Evolutionary conservation across 768 basidiomycete species (phyloP).

Genomic region (Kwoniella heveanensis): DNA sequence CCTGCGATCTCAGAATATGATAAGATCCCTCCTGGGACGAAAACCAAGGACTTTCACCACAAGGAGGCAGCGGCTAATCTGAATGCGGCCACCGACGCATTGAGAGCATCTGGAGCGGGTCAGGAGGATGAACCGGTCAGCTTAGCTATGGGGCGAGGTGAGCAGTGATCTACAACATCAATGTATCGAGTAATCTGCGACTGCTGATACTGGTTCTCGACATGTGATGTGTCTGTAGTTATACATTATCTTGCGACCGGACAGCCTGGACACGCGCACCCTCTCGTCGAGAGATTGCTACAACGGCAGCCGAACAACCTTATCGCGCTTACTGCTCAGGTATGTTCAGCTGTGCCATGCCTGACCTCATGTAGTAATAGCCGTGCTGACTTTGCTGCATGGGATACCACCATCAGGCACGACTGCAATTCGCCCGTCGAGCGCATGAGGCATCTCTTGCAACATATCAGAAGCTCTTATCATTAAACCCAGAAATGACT

Average conservation of each 20-base stretch:
- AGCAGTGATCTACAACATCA: conserved; percentile 1
- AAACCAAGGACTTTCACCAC: conserved; percentile 42
- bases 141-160: conserved; percentile 45
- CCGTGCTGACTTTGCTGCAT: too few relatives aligned
- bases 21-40: conserved; percentile 30
- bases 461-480: conserved; percentile 80
- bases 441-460: conserved; percentile 78
- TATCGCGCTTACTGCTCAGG: conserved; percentile 84
- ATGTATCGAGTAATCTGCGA: neutral
- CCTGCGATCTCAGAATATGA: conserved; percentile 50
- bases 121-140: conserved; percentile 59
- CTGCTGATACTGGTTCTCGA: neutral
- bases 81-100: conserved; percentile 53
- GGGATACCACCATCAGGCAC: conserved; percentile 68
- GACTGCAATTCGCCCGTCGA: conserved; percentile 78
- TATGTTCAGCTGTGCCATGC: conserved; percentile 56
- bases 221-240: conserved; percentile 59
- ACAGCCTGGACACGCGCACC: conserved; percentile 77
- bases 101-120: conserved; percentile 66
- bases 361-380: too few relatives aligned
- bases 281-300: conserved; percentile 79
- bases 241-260: conserved; percentile 79
- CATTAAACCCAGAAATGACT: conserved; percentile 71
- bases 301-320: conserved; percentile 78
- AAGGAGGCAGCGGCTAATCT: conserved; percentile 64